A percentile compares a stretch with the other conserved stretches of the same genome.
phyloP scores from a whole-genome alignment of 805 yeast genomes.

The Candida nanaspora region DNA sequence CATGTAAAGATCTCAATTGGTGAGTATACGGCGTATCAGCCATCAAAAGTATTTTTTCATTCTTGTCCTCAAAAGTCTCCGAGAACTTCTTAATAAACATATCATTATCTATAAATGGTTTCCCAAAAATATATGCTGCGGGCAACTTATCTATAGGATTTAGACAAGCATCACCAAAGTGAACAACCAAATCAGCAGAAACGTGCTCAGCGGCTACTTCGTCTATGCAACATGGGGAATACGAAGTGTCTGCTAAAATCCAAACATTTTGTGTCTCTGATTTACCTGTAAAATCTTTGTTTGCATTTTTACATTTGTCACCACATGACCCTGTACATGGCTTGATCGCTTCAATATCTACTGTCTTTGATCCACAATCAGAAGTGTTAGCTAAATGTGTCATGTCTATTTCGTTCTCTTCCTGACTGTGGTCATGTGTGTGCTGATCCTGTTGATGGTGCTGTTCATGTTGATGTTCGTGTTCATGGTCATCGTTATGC shows the following conservation, averaged over 20 bases:
- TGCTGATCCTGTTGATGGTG: too few relatives aligned
- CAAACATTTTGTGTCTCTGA: slow-evolving; percentile 39
- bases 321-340: slow-evolving; percentile 22
- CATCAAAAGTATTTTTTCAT: slow-evolving; percentile 52
- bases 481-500: slow-evolving; percentile 1
- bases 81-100: slow-evolving; percentile 32
- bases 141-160: slow-evolving; percentile 69
- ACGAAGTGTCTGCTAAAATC: slow-evolving; percentile 92
- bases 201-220: slow-evolving; percentile 97
- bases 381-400: neutral
- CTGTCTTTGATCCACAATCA: slow-evolving; percentile 5
- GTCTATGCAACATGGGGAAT: slow-evolving; percentile 92
- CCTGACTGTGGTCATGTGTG: slow-evolving; percentile 2
- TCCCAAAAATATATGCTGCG: slow-evolving; percentile 75
- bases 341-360: slow-evolving; percentile 16
- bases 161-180: slow-evolving; percentile 92
- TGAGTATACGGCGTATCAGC: slow-evolving; percentile 65
- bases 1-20: slow-evolving; percentile 33
- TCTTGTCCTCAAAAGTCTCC: slow-evolving; percentile 30
- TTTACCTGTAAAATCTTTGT: slow-evolving; percentile 3
- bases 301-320: slow-evolving; percentile 16
- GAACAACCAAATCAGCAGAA: slow-evolving; percentile 74
- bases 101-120: slow-evolving; percentile 44
- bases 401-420: slow-evolving; percentile 7
- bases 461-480: slow-evolving; percentile 1